Conservation (phyloP, 2,329 filamentous ascomycete genomes). For the Xylariaceae sp. region DNA sequence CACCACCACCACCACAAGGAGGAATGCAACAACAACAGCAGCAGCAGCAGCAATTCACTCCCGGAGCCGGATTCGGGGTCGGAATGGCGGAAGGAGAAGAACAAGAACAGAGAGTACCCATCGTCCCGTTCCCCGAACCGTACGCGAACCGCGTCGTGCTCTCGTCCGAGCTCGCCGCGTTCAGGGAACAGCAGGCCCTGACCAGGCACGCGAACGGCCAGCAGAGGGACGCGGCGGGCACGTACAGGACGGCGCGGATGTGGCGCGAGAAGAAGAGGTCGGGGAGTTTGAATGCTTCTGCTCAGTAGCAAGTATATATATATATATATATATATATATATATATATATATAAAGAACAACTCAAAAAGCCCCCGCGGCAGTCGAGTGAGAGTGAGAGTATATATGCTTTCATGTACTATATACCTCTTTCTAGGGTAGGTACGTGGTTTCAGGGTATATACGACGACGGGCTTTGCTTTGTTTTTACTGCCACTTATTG, state of each 20-base stretch:
- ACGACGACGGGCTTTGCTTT: too few relatives aligned
- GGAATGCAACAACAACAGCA: not conserved
- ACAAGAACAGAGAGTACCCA: not conserved
- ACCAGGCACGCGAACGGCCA: not conserved
- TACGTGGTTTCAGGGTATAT: too few relatives aligned
- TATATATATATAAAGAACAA: not conserved
- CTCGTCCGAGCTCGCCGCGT: conserved; percentile 10
- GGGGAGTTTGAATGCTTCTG: not conserved
- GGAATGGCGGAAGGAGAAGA: not conserved
- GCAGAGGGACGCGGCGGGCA: not conserved
- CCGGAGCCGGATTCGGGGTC: too few relatives aligned
- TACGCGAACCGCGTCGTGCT: conserved; percentile 9
- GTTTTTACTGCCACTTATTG: too few relatives aligned
- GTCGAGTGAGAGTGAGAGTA: too few relatives aligned
- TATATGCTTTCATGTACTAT: too few relatives aligned
- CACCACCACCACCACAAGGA: not conserved
- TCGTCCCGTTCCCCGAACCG: conserved; percentile 12
- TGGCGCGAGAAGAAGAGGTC: conserved; percentile 4
- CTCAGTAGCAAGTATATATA: not conserved
- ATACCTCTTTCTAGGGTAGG: too few relatives aligned
- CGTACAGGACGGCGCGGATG: not conserved
- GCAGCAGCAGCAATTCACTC: too few relatives aligned
- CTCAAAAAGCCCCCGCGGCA: too few relatives aligned
- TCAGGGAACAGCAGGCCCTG: conserved; percentile 2
- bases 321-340: conserved; percentile 1